Evolutionary conservation across 2,329 filamentous ascomycete species (phyloP), one percentile per base, ranked within the genome.

Genomic region (Scedosporium dehoogii): DNA sequence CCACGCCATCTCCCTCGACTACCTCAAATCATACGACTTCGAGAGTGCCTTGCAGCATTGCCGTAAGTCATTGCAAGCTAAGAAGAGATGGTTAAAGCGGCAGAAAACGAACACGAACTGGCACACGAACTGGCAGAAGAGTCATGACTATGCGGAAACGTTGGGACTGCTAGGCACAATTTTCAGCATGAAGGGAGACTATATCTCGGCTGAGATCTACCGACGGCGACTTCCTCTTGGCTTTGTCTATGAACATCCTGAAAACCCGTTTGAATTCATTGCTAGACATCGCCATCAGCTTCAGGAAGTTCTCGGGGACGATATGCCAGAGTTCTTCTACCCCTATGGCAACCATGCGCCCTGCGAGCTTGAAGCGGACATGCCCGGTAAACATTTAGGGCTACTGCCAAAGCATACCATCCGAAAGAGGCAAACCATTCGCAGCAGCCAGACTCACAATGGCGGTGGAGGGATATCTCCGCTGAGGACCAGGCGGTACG

Each of bases 81-180:
- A 70, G 56, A 69, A 63, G 63, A 64, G 63, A 23, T 63, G 70
- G 9, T 61, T 64, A 27, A 69, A 67, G 58, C 51, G 23, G 1
- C 62, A 63, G 6, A 57, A 42, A 7, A 58, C 63, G 1, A n/a
- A n/a, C n/a, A n/a, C n/a, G n/a, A n/a, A n/a, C n/a, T n/a, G n/a
- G n/a, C n/a, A n/a, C n/a, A n/a, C n/a, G n/a, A 33, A 63, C 23
- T 63, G 46, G 48, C 27, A 59, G 10, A 66, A 21, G 3, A 33
- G 16, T n/a, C 6, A 1, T 10, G 56, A 70, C 42, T 67, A 66
- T 25, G 63, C 64, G 16, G 62, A 67, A 10, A 69, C 67, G 4
- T 53, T 69, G 14, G 69, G 67, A 0, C 63, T 71, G 7, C 62
- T 68, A 12, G 68, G 65, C 9, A 69, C 63, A 5, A 69, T 70